These are phyloP conservation scores for Pseudogymnoascus sp. DNA, from an alignment of 2,329 filamentous ascomycete genomes.

Conservation along the genomic window DNA sequence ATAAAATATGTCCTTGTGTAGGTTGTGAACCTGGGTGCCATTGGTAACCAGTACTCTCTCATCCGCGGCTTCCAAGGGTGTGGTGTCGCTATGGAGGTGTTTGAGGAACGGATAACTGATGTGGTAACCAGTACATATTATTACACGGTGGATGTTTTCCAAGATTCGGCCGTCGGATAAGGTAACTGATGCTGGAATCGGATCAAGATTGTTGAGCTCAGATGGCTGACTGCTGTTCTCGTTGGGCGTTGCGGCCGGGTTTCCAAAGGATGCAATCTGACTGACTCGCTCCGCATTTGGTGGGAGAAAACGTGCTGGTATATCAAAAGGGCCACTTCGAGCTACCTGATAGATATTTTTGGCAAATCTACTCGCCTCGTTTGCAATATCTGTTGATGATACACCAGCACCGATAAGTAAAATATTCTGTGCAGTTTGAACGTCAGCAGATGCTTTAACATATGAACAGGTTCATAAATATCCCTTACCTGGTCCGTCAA, in stretches of 20 bases:
- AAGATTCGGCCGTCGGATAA: constrained; percentile 48
- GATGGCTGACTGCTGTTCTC: constrained; percentile 29
- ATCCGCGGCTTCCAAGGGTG: constrained; percentile 39
- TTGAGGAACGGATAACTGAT: constrained; percentile 58
- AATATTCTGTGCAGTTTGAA: constrained; percentile 35
- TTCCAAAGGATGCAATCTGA: constrained; percentile 19
- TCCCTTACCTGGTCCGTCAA: constrained; percentile 46
- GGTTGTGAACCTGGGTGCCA: constrained; percentile 36
- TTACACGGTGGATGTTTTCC: constrained; percentile 50
- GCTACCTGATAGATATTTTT: constrained; percentile 23
- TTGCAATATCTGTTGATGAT: constrained; percentile 36
- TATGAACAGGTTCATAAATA: constrained; percentile 31
- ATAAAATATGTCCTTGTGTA: constrained; percentile 47
- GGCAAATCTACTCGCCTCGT: constrained; percentile 17
- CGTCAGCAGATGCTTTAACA: constrained; percentile 17
- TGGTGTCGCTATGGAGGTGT: constrained; percentile 36
- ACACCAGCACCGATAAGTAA: constrained; percentile 49
- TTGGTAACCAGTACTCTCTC: constrained; percentile 49
- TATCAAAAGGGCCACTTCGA: constrained; percentile 20
- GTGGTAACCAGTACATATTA: constrained; percentile 64
- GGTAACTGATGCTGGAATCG: constrained; percentile 42
- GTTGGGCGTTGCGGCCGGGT: constrained; percentile 27
- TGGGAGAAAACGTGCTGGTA: constrained; percentile 19
- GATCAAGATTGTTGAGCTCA: background rate
- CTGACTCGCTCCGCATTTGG: constrained; percentile 15